Percentiles rank a stretch among this genome's conserved stretches.
phyloP scores from a whole-genome alignment of 208 protist species.

The Phytomonas francai region DNA sequence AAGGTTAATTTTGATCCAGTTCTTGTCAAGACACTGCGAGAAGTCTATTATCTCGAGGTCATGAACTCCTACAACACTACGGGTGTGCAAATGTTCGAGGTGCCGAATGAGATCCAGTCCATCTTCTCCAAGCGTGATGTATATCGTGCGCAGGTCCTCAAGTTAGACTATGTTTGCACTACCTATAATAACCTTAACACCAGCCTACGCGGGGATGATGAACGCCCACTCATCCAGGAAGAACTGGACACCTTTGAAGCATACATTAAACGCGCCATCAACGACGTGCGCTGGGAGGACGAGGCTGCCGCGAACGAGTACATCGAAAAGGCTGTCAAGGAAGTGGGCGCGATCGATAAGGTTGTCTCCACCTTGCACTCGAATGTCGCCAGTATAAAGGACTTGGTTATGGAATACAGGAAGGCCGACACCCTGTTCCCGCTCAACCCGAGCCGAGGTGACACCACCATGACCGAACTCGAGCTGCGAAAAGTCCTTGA shows the following conservation, averaged over 20 bases:
- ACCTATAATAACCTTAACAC: constrained; percentile 92
- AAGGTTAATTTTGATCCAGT: constrained; percentile 95
- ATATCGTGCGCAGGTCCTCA: constrained; percentile 88
- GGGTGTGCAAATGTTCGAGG: constrained; percentile 53
- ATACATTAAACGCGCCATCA: constrained; percentile 59
- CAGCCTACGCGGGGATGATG: constrained; percentile 85
- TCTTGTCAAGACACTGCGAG: constrained; percentile 92
- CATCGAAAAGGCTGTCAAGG: constrained; percentile 78
- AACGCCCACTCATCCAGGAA: constrained; percentile 87
- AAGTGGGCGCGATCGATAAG: constrained; percentile 74
- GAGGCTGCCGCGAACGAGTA: constrained; percentile 83
- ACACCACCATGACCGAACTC: constrained; percentile 84
- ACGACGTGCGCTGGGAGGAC: constrained; percentile 87
- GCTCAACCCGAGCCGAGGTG: constrained; percentile 66
- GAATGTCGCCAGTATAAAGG: constrained; percentile 82
- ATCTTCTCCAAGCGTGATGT: constrained; percentile 89
- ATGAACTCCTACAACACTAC: constrained; percentile 83
- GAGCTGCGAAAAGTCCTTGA: constrained; percentile 84
- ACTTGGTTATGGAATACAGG: constrained; percentile 70
- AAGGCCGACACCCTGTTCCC: constrained; percentile 77
- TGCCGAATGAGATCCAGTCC: constrained; percentile 75
- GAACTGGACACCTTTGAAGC: constrained; percentile 86
- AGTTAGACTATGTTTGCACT: constrained; percentile 89
- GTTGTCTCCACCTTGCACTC: constrained; percentile 85
- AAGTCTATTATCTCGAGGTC: constrained; percentile 94